These are phyloP conservation scores for Aeschynomene evenia DNA, from an alignment of 306 rosid genomes.

Conservation along the genomic window DNA sequence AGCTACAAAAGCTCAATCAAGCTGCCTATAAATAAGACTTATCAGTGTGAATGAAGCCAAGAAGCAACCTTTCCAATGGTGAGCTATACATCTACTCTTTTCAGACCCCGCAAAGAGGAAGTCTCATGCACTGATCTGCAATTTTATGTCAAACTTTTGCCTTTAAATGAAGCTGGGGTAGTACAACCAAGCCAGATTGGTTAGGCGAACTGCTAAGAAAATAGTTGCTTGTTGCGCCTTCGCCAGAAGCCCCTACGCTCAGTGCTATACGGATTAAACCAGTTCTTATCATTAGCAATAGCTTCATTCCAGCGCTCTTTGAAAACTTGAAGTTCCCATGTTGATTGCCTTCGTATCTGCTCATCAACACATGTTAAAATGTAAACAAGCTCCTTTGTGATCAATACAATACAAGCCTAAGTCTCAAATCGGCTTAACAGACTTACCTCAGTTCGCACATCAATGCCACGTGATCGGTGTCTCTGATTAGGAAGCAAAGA, in stretches of 20 bases:
- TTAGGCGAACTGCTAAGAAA: slow-evolving; percentile 8
- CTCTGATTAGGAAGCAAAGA: slow-evolving; percentile 49
- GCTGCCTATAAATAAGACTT: slow-evolving; percentile 33
- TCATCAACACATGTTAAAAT: background rate
- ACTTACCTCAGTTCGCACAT: slow-evolving; percentile 71
- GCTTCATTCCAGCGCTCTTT: slow-evolving; percentile 81
- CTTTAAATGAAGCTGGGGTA: slow-evolving; percentile 29
- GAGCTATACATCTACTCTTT: background rate
- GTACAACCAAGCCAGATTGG: slow-evolving; percentile 25
- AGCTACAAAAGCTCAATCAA: slow-evolving; percentile 30
- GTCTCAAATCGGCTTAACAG: slow-evolving; percentile 17
- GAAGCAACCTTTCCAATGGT: background rate
- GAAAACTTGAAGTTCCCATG: slow-evolving; percentile 70
- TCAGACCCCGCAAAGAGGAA: background rate
- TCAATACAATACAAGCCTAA: background rate
- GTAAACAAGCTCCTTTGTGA: slow-evolving; percentile 11
- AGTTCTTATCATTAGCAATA: slow-evolving; percentile 49
- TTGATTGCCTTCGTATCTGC: slow-evolving; percentile 89
- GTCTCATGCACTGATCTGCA: background rate
- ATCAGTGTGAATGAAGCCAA: background rate
- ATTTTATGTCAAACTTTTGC: background rate
- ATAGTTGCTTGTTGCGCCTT: background rate
- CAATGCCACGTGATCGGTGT: slow-evolving; percentile 35
- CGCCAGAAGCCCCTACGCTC: slow-evolving; percentile 25
- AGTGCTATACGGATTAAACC: slow-evolving; percentile 59